Percentiles rank a stretch among this genome's conserved stretches.
Evolutionary conservation across 768 basidiomycete species (phyloP).

Genomic region (Boletus sensibilis): DNA sequence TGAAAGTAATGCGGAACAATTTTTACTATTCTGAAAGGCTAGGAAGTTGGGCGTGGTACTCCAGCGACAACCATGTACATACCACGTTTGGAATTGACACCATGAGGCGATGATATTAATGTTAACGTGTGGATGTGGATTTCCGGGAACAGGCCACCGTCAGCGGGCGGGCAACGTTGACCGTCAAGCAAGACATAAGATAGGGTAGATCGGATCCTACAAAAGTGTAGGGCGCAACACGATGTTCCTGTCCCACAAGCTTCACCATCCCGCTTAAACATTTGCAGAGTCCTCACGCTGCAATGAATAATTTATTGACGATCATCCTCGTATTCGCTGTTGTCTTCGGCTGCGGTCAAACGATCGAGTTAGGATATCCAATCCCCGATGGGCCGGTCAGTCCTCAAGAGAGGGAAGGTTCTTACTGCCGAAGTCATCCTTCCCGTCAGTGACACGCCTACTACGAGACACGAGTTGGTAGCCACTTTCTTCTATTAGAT

Average conservation of each 20-base stretch:
- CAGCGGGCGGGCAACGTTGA: conserved; percentile 1
- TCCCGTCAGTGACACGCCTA: not conserved
- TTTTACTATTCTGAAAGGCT: not conserved
- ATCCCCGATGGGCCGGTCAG: not conserved
- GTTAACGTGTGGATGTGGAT: not conserved
- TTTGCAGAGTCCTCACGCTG: not conserved
- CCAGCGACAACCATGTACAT: too few relatives aligned
- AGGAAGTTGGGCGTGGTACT: not conserved
- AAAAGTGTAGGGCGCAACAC: not conserved
- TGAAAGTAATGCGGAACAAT: not conserved
- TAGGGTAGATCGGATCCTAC: not conserved
- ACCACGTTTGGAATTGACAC: too few relatives aligned
- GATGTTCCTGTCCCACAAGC: not conserved
- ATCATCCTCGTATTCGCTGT: not conserved
- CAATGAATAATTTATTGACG: not conserved
- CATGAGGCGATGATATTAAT: not conserved
- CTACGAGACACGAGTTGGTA: not conserved
- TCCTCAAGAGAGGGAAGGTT: not conserved
- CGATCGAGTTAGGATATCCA: not conserved
- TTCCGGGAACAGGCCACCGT: not conserved
- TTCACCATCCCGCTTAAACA: not conserved
- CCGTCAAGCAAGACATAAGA: not conserved
- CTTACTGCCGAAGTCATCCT: not conserved
- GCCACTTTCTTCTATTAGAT: not conserved
- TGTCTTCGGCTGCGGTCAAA: not conserved